Evolutionary conservation across 192 early-diverging fungal species (phyloP).

Genomic region (Rhizophagus clarus): DNA sequence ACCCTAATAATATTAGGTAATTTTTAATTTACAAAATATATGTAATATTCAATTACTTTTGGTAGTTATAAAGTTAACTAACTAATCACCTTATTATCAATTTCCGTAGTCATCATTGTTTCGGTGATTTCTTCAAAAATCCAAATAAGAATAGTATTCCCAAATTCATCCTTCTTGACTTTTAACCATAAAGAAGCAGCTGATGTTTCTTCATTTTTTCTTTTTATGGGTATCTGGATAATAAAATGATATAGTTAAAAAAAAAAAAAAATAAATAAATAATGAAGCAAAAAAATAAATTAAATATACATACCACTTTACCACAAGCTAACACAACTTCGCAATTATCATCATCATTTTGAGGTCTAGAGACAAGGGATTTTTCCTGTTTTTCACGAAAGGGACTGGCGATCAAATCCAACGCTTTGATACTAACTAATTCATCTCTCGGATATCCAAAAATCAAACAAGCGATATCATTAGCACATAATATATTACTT

Average conservation of each 20-base stretch:
- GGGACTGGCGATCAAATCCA: conserved; percentile 46
- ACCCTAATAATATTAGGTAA: conserved; percentile 43
- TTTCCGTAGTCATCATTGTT: conserved; percentile 40
- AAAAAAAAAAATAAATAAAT: neutral
- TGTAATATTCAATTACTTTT: neutral
- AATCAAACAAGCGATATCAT: conserved; percentile 59
- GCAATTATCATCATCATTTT: conserved; percentile 38
- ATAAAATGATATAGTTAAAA: conserved; percentile 7
- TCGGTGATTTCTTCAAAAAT: conserved; percentile 68
- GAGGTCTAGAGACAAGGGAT: conserved; percentile 37
- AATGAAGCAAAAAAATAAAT: neutral
- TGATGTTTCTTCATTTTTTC: conserved; percentile 50
- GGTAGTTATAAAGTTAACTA: neutral
- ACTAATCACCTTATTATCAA: conserved; percentile 42
- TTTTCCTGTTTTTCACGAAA: conserved; percentile 47
- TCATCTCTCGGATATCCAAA: conserved; percentile 51
- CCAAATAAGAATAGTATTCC: conserved; percentile 57
- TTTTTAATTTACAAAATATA: neutral
- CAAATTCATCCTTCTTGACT: conserved; percentile 48
- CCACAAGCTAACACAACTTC: conserved; percentile 53
- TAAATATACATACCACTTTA: conserved; percentile 48
- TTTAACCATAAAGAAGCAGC: conserved; percentile 69
- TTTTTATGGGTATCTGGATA: conserved; percentile 54
- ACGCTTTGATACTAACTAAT: conserved; percentile 43
- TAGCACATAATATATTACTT: conserved; percentile 54